Base-by-base conservation (phyloP, 2,329 filamentous ascomycete genomes). In the Botrytis byssoidea region DNA sequence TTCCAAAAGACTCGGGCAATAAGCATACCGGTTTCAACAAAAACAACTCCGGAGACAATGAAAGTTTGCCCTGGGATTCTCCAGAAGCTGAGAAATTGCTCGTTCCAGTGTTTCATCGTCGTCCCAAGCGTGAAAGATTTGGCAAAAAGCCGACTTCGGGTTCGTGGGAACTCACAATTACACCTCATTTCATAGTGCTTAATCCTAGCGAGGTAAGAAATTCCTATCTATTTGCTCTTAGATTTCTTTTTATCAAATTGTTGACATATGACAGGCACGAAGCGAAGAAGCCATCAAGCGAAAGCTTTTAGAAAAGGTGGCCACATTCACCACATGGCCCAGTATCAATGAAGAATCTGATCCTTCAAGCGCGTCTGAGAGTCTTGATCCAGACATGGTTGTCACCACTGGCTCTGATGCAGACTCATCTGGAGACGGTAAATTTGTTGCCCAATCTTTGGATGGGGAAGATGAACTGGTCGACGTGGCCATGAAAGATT, bases 401-500 rank as follows among this genome's bases (percentile, higher is more conserved):
- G 85, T 92, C 18, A 89, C 91, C 73, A 91, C 85, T 25, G 86
- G 85, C 32, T 90, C 89, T 0, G 88, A 90, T 79, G 88, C 88
- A 5, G 89, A 92, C 75, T 91, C 90, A 6, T 90, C 90, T 6
- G 88, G 88, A 16, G 92, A 92, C 76, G 86, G 88, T 35, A 92
- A 92, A 79, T 87, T 97, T 65, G 88, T 91, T 74, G 91, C 93
- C 63, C 88, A 89, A 42, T 97, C 95, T 4, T 88, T 97, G 2
- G 91, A 95, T 81, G 93, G 94, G 16, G 95, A 98, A 81, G 95
- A 98, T 75, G 93, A 93, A 75, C 89, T 98, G 79, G 93, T 98
- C 9, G 93, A 98, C 80, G 91, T 99, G 25, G 93, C 92, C 0
- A 95, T 98, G 91, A 90, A 90, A 71, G 91, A 94, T 78, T 84